A percentile compares a stretch with the other conserved stretches of the same genome.
These are phyloP conservation scores for Boletus pseudopeckii DNA, from an alignment of 768 basidiomycete species.

Conservation along the genomic window DNA sequence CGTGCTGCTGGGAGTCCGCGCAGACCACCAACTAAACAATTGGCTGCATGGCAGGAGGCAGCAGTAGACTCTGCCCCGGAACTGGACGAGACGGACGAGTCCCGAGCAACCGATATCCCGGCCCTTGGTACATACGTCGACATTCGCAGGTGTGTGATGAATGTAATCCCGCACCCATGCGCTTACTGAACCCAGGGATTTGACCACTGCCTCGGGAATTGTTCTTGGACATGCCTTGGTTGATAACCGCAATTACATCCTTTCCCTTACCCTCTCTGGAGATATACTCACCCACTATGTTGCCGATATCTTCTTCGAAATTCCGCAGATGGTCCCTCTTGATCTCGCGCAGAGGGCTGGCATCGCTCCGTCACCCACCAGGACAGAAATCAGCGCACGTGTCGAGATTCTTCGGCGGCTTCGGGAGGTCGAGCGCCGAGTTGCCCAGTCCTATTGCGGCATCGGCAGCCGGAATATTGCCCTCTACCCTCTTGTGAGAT, in stretches of 20 bases:
- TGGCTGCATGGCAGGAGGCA: constrained; percentile 26
- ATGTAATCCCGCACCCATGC: not conserved
- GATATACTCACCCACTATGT: constrained; percentile 48
- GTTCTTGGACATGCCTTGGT: constrained; percentile 30
- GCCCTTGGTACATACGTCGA: constrained; percentile 52
- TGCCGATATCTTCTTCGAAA: constrained; percentile 55
- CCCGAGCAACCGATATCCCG: constrained; percentile 17
- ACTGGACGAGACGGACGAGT: constrained; percentile 13
- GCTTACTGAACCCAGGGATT: constrained; percentile 19
- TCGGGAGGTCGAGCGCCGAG: constrained; percentile 46
- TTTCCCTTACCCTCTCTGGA: constrained; percentile 40
- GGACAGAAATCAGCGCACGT: constrained; percentile 52
- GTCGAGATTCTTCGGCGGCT: constrained; percentile 61
- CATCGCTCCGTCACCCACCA: constrained; percentile 21
- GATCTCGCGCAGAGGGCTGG: constrained; percentile 53
- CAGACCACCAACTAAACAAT: constrained; percentile 24
- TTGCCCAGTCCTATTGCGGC: constrained; percentile 44
- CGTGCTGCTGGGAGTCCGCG: constrained; percentile 1
- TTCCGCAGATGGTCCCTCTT: constrained; percentile 52
- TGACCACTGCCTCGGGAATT: constrained; percentile 24
- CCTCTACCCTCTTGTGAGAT: constrained; percentile 45
- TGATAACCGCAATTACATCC: constrained; percentile 27
- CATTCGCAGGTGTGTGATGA: constrained; percentile 42
- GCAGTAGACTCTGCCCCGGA: constrained; percentile 9
- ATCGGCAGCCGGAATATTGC: constrained; percentile 25